A percentile compares a stretch with the other conserved stretches of the same genome.
phyloP scores from a whole-genome alignment of 1,284 basidiomycete species.

The Microbotryum silenes-acaulis region DNA sequence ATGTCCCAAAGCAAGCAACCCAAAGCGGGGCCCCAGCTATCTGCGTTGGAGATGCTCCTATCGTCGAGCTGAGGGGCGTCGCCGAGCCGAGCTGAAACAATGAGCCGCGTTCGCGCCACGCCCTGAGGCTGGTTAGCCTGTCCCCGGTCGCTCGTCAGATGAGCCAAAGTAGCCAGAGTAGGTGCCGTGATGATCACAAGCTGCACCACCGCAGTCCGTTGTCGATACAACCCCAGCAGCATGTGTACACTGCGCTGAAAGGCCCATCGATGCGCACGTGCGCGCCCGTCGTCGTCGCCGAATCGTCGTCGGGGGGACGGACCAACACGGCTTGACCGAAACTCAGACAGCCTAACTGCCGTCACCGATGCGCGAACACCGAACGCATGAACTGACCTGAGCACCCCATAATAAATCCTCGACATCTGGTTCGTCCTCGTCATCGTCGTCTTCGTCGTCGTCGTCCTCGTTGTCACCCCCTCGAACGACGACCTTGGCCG shows the following conservation, averaged over 20 bases:
- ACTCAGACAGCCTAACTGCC: not conserved
- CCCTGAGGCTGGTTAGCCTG: too few relatives aligned
- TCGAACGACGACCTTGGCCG: not conserved
- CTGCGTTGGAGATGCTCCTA: not conserved
- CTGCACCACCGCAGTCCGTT: too few relatives aligned
- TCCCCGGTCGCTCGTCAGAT: too few relatives aligned
- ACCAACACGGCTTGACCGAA: not conserved
- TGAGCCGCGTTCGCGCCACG: too few relatives aligned
- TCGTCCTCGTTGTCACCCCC: not conserved
- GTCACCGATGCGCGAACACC: not conserved
- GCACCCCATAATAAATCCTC: slow-evolving; percentile 32
- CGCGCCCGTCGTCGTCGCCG: not conserved
- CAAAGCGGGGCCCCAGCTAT: not conserved
- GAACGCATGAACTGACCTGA: slow-evolving; percentile 21
- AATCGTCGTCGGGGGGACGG: not conserved
- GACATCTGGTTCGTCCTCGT: slow-evolving; percentile 20
- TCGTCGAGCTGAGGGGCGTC: not conserved
- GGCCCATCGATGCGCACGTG: not conserved
- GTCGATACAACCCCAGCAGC: too few relatives aligned
- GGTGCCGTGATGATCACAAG: too few relatives aligned
- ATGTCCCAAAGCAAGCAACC: too few relatives aligned
- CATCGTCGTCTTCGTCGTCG: not conserved
- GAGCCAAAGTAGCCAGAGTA: too few relatives aligned
- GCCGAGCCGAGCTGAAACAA: not conserved
- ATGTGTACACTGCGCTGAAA: not conserved